A percentile compares a stretch with the other conserved stretches of the same genome.
Evolutionary conservation across 2,329 filamentous ascomycete genomes (phyloP).

Genomic region (Bipolaris gigantea): DNA sequence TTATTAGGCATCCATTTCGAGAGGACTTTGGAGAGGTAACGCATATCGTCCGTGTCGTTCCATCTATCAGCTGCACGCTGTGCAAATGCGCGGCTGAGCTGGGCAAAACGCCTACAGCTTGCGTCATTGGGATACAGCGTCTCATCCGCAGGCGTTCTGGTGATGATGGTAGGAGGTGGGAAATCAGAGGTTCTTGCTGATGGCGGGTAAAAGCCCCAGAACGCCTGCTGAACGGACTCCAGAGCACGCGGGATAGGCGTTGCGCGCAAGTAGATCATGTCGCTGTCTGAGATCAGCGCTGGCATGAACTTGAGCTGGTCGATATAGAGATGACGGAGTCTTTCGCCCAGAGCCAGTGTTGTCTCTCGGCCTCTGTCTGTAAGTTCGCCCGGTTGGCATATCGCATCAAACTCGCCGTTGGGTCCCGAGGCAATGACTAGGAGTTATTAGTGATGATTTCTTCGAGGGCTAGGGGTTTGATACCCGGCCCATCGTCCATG

Average conservation of each 20-base stretch:
- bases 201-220: constrained; percentile 53
- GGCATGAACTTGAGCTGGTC: constrained; percentile 55
- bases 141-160: constrained; percentile 51
- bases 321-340: constrained; percentile 54
- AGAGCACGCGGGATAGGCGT: constrained; percentile 55
- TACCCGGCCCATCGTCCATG: constrained; percentile 58
- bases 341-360: constrained; percentile 52
- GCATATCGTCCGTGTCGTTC: constrained; percentile 73
- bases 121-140: constrained; percentile 56
- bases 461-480: too few relatives aligned
- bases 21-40: constrained; percentile 74
- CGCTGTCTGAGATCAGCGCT: constrained; percentile 44
- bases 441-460: constrained; percentile 3
- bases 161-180: constrained; percentile 50
- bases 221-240: constrained; percentile 55
- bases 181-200: constrained; percentile 48
- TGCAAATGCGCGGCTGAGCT: constrained; percentile 53
- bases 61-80: constrained; percentile 51
- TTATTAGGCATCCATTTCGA: constrained; percentile 83
- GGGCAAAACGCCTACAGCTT: constrained; percentile 52
- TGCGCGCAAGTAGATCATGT: constrained; percentile 52
- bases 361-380: constrained; percentile 55
- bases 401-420: constrained; percentile 69
- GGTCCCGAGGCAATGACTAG: constrained; percentile 66
- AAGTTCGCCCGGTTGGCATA: constrained; percentile 62